Evolutionary conservation across 495 filamentous ascomycete species (phyloP), one percentile per base, ranked within the genome.

Genomic region (Aspergillus ellipticus): DNA sequence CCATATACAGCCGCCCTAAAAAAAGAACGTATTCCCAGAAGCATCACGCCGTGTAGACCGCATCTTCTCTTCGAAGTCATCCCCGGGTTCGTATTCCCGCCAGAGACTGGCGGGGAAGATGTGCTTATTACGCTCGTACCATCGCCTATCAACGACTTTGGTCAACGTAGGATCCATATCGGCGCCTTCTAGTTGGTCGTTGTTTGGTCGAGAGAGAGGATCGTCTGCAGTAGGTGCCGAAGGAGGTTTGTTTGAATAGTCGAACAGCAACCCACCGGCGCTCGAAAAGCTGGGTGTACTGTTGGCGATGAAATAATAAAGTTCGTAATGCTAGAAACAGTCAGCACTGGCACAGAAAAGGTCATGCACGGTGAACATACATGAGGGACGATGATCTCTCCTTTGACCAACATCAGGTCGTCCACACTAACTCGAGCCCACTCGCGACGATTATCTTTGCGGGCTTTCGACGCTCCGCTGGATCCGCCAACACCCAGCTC

Each of bases 51-150:
- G 79, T 17, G 68, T 75, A 13, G 73, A 70, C 22, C 63, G 69
- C 51, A 92, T 86, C 67, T 89, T 88, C 55, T 82, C 84, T 56
- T 85, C 79, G 66, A 97, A 96, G 57, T 97, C 88, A 71, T 86
- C 87, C 24, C 86, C 86, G 1, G 91, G 89, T 56, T 97, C 92
- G 71, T 96, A 98, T 56, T 96, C 89, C 55, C 92, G 90, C 94
- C 94, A 98, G 15, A 94, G 79, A 67, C 89, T 96, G 6, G 93
- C 94, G 0, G 94, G 94, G 70, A 92, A 97, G 46, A 97, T 97
- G 61, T 98, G 94, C 68, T 97, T 98, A 68, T 97, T 96, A 60
- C 85, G 80, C 74, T 96, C 90, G 66, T 97, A 98, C 94, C 94
- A 98, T 54, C 94, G 74, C 43, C 94, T 80, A 74, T 98, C 94